Base-by-base conservation (phyloP, 2,329 filamentous ascomycete species). In the Cercospora sp. region DNA sequence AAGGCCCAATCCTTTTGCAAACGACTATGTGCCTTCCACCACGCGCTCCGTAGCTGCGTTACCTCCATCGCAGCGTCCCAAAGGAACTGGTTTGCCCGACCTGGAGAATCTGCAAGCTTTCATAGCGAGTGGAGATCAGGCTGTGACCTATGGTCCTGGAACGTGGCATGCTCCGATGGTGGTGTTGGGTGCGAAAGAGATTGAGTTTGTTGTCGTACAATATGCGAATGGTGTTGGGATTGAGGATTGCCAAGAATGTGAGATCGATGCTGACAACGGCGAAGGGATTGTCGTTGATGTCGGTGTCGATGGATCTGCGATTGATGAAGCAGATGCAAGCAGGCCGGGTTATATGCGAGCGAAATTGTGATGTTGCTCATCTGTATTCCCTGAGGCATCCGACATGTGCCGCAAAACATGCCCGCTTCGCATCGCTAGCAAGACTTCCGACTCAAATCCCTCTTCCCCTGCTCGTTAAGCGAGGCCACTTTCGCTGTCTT, bases 151-250 rank as follows among this genome's bases (percentile, higher is more conserved):
- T 79, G 93, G 87, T 1, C 89, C 91, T 1, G 95, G 93, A 5
- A 97, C 93, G 64, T 99, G 90, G 94, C 95, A 99, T 83, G 93
- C 94, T 69, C 95, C 95, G 0, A 98, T 99, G 94, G 91, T 93
- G 13, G 93, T 92, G 16, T 80, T 98, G 60, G 94, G 94, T 0
- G 79, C 81, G 55, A 81, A 83, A 64, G 84, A 89, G 20, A 83
- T 97, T 59, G 92, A 95, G 77, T 98, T 97, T 79, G 87, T 97
- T 5, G 94, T 98, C 1, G 87, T 91, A 72, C 94, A 98, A 82
- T 95, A 91, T 82, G 89, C 89, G 36, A 98, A 96, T 79, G 93
- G 91, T 2, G 90, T 95, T 12, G 87, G 82, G 0, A 81, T 85
- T 1, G 94, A 98, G 81, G 95, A 99, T 80, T 97, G 93, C 75